Evolutionary conservation across 768 basidiomycete species (phyloP), one percentile per base, ranked within the genome.

Genomic region (Auricularia auricula-judae): DNA sequence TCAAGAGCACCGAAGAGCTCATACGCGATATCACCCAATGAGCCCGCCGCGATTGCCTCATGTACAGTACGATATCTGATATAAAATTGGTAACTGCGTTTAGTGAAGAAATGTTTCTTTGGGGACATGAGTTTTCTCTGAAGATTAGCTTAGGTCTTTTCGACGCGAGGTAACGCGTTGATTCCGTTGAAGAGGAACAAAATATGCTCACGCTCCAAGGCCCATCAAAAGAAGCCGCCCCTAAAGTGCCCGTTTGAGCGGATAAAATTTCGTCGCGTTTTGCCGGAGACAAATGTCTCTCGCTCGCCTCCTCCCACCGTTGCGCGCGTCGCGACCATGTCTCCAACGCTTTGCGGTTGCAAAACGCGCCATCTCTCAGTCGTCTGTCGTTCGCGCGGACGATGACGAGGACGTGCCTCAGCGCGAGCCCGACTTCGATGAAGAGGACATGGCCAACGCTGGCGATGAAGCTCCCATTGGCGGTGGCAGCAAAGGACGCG

Each of bases 1-100:
- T 88, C n/a, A 73, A 75, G 67, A 86, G 84, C 60, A 81, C 89
- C 3, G 85, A 90, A 68, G 84, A 88, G 47, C 64, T 65, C 16
- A 62, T 69, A 3, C 34, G 16, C 10, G 66, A 67, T 63, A 76
- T 88, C 23, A 69, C 90, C 34, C 29, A 54, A 54, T 35, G 36
- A 64, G 34, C 34, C 5, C 23, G 61, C 33, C 11, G 34, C 36
- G 44, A 62, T 29, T 16, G 12, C 23, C 3, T 47, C n/a, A 44
- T 34, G 18, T 51, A 39, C 42, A 39, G 14, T 59, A 34, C 23
- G 21, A 51, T 51, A 18, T 18, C 14, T 21, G 5, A 21, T 51
- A 51, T 21, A 51, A 51, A 5, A 44, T 44, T 18, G 43, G 43
- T 29, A 29, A 29, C 29, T 29, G 29, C 29, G 29, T 29, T 29